Percentiles rank a stretch among this genome's conserved stretches.
These are phyloP conservation scores for Kurtzmaniella quercitrusa DNA, from an alignment of 1,139 yeast species.

Conservation along the genomic window DNA sequence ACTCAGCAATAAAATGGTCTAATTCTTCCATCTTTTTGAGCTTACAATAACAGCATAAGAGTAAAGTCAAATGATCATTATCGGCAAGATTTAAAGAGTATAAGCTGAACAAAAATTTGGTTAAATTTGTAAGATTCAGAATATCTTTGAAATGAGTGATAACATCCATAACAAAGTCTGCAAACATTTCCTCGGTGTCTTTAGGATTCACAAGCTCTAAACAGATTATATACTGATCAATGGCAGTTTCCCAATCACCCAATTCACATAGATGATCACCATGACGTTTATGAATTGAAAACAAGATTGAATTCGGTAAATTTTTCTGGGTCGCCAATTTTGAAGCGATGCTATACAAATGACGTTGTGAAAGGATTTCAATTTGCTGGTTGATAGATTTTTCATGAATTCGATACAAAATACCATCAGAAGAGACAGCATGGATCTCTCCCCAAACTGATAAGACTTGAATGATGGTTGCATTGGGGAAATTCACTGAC, in stretches of 20 bases:
- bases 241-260: constrained; percentile 64
- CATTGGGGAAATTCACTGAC: constrained; percentile 61
- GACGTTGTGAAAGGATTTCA: constrained; percentile 65
- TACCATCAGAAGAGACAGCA: constrained; percentile 71
- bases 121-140: constrained; percentile 64
- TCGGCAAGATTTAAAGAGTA: constrained; percentile 52
- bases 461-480: constrained; percentile 52
- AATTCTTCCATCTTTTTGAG: constrained; percentile 60
- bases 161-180: constrained; percentile 67
- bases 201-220: constrained; percentile 18
- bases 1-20: constrained; percentile 50
- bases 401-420: constrained; percentile 65
- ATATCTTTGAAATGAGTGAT: constrained; percentile 82
- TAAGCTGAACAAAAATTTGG: constrained; percentile 59
- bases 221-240: constrained; percentile 57
- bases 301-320: constrained; percentile 34
- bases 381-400: constrained; percentile 63
- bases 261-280: constrained; percentile 65
- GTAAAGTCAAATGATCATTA: constrained; percentile 75
- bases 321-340: constrained; percentile 54
- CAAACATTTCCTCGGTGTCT: constrained; percentile 9
- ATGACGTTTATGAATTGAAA: constrained; percentile 57
- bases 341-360: constrained; percentile 70
- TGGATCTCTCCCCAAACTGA: constrained; percentile 53
- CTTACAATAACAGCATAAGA: constrained; percentile 82